Evolutionary conservation across 148 eudicot species (phyloP).

Genomic region (Vaccinium myrtillus): DNA sequence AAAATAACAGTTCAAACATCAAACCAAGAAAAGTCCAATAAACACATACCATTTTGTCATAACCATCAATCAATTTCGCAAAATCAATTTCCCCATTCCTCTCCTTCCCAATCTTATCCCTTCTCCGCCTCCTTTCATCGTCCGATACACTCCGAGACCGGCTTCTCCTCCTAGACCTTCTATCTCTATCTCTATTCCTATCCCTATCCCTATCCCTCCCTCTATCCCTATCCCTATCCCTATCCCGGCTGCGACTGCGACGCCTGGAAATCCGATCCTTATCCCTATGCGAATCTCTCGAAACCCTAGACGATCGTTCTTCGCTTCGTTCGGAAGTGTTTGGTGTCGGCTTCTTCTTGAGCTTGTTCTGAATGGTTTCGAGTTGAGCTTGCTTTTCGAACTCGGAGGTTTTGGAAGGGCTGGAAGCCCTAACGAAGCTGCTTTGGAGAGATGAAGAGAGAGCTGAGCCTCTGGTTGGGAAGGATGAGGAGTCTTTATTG

Average conservation of each 20-base stretch:
- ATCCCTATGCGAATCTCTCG: conserved; percentile 13
- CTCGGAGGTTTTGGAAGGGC: conserved; percentile 34
- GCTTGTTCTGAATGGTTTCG: conserved; percentile 63
- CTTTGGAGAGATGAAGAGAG: conserved; percentile 32
- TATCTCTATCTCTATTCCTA: conserved; percentile 22
- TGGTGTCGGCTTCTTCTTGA: conserved; percentile 39
- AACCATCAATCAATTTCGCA: conserved; percentile 62
- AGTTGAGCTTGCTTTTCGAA: conserved; percentile 54
- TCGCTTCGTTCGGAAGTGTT: conserved; percentile 17
- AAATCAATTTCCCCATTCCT: conserved; percentile 46
- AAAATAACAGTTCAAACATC: background rate
- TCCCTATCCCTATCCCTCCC: conserved; percentile 28
- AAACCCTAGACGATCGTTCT: conserved; percentile 25
- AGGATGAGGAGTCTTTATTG: conserved; percentile 26
- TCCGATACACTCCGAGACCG: conserved; percentile 25
- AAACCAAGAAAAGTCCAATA: background rate
- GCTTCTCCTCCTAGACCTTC: conserved; percentile 32
- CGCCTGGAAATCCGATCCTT: conserved; percentile 23
- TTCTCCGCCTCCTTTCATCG: conserved; percentile 26
- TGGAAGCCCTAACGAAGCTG: conserved; percentile 72
- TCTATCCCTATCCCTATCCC: background rate
- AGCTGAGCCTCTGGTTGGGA: conserved; percentile 56
- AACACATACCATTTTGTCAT: conserved; percentile 62
- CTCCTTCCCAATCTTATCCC: conserved; percentile 33
- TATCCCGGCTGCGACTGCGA: conserved; percentile 12